Evolutionary conservation across 2,329 filamentous ascomycete genomes (phyloP), one percentile per base, ranked within the genome.

Genomic region (Colletotrichum sp.): DNA sequence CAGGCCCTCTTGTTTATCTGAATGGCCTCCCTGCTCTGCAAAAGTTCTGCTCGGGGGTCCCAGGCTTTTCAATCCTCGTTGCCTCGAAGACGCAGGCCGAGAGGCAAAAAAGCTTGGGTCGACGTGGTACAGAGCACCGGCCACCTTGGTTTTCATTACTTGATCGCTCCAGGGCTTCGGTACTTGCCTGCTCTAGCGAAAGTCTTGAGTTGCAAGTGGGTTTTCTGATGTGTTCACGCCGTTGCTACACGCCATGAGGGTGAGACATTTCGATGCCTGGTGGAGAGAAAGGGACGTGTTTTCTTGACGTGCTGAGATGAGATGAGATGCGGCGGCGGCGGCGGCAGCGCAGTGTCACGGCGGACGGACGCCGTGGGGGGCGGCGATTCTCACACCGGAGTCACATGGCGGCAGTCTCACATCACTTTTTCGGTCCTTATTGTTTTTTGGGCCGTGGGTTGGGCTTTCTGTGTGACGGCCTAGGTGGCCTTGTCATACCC

Each of bases 111-210:
- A 64, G n/a, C 18, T 39, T 66, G 63, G 63, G 36, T 49, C 24
- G 21, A 24, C 26, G 68, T 26, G 26, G 26, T 26, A 52, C 55
- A 32, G 13, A 21, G 36, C 30, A 32, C 26, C 15, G 21, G 55
- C 68, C n/a, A 69, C 57, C 68, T 70, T 62, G 28, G 28, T 70
- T 70, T 60, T n/a, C 13, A 70, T 70, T 70, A 63, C 68, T 30
- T 70, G 55, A 70, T 63, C 34, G 63, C 63, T 66, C 36, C 63
- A 21, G 34, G 13, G 8, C 36, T 63, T 34, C 55, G 21, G 55
- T 34, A 18, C 34, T 32, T 49, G n/a, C 44, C 24, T 52, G 26
- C 68, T 70, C 57, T 24, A 34, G 36, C 55, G 67, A 69, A 57
- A 16, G 24, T n/a, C 16, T 28, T 34, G 13, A 34, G 59, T 34